Base-by-base conservation (phyloP, 345 rosid species). In the Lepidium africanum region DNA sequence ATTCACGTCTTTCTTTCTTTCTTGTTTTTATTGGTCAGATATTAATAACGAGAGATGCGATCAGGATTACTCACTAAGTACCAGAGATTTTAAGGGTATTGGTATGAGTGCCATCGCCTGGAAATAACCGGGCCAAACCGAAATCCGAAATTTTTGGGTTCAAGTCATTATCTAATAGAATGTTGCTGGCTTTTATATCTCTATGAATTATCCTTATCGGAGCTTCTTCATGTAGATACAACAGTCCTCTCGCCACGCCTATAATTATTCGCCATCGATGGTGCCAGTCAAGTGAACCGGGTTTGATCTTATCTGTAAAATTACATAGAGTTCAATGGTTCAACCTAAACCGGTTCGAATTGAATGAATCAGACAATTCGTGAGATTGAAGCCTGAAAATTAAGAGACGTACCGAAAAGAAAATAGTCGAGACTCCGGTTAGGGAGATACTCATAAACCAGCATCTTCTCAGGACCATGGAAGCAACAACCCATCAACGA, bases 61-160 rank as follows among this genome's bases (percentile, higher is more conserved):
- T 61, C 36, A 51, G 71, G 72, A 54, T 57, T 74, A 85, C 96
- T 92, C 74, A 92, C 96, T 72, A 78, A 59, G 96, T 92, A 62
- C 96, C 98, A 46, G 90, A 87, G 79, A 92, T 77, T 81, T 32
- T 81, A 53, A 85, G 81, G 59, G 96, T 90, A 73, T 86, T 77
- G 32, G 87, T 15, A 79, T 86, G 96, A 9, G 96, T 87, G 74
- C 85, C 93, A 0, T 92, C 96, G 1, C 89, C 96, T 17, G 96
- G 91, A 23, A 87, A 92, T 71, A 90, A 88, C 74, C 88, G 87
- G 3, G 96, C 96, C 63, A 86, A 79, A 65, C 96, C 96, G 36
- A 92, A 92, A 76, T 92, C 98, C 1, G 93, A 86, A 30, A 90
- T 90, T 78, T 87, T 92, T 2, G 95, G 92, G 63, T 84, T 87